Base-by-base conservation (phyloP, 805 yeast species). In the Candida germanica region DNA sequence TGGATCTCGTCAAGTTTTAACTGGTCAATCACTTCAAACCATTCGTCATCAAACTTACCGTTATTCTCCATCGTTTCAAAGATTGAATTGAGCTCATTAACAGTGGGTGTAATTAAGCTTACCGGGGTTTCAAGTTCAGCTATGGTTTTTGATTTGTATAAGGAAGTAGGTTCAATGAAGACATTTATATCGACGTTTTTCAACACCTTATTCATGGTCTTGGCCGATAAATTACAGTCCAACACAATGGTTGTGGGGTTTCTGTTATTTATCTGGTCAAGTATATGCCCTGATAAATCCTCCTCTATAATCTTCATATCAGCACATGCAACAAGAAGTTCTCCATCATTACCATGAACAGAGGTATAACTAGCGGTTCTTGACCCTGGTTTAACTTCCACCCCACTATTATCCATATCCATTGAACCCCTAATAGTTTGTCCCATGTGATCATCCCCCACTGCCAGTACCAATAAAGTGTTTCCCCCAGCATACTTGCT, bases 101-200 rank as follows among this genome's bases (percentile, higher is more conserved):
- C 51, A 1, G 94, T 88, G 0, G 96, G 96, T 0, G 93, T 82
- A 1, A 75, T 59, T 14, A 83, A 46, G 37, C 66, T 62, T 5
- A 72, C 70, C 2, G 49, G 44, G 3, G 74, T 47, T n/a, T 57
- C 43, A 3, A 69, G 34, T 19, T 53, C 19, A 0, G 77, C 69
- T 3, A 83, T 46, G 38, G 69, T 65, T 0, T 56, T 54, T 2
- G 89, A 73, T 51, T 87, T 87, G 3, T 77, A 68, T 1, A 64
- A 67, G 1, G 93, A 81, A 0, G 96, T 87, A 3, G 96, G 96
- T 46, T 87, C 96, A 40, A 80, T 67, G 1, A 83, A 61, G 2
- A 72, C 64, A 7, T 53, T 57, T 8, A 63, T 57, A 25, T 42
- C 15, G 11, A 13, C 7, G 9, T n/a, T 50, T 5, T 50, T 49